These are phyloP conservation scores for Talaromyces islandicus DNA, from an alignment of 2,329 filamentous ascomycete species.

Conservation along the genomic window DNA sequence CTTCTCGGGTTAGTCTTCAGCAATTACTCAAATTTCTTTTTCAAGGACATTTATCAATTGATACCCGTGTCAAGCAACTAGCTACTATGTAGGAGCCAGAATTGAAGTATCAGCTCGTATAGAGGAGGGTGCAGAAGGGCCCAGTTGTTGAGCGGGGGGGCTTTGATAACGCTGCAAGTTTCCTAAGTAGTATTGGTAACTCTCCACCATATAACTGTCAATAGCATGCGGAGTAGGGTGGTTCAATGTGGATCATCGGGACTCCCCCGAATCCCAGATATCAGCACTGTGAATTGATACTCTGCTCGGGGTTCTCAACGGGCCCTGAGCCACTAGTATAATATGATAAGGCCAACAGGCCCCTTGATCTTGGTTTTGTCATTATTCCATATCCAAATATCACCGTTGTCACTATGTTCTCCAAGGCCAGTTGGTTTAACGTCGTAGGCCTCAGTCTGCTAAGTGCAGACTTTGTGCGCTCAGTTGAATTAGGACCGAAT, in stretches of 20 bases:
- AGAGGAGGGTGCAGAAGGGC: too few relatives aligned
- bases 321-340: not conserved
- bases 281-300: not conserved
- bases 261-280: not conserved
- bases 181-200: not conserved
- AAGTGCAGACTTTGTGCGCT: slow-evolving; percentile 1
- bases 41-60: too few relatives aligned
- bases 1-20: too few relatives aligned
- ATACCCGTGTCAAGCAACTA: not conserved
- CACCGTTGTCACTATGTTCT: not conserved
- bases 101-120: too few relatives aligned
- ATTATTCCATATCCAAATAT: not conserved
- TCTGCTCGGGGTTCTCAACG: not conserved
- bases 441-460: slow-evolving; percentile 2
- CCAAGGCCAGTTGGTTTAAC: slow-evolving; percentile 2
- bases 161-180: not conserved
- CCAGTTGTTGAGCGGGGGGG: not conserved
- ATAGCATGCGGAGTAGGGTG: not conserved
- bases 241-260: not conserved
- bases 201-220: not conserved
- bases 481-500: slow-evolving; percentile 13
- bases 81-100: too few relatives aligned
- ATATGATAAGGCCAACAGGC: not conserved
- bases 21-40: too few relatives aligned
- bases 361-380: not conserved